phyloP scores from a whole-genome alignment of 805 yeast genomes.

The Ogataea methanolica region DNA sequence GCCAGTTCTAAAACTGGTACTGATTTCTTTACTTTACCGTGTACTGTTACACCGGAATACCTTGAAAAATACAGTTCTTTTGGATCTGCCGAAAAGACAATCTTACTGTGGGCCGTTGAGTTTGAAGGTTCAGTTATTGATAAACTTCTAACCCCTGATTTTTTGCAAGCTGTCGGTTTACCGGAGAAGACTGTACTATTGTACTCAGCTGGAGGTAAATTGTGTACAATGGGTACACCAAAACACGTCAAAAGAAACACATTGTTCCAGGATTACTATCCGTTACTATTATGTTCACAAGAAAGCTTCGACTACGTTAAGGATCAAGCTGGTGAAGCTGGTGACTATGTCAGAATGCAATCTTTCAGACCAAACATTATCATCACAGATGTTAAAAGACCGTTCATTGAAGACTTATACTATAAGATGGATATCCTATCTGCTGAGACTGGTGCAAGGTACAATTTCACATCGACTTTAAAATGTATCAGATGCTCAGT shows the following conservation, averaged over 20 bases:
- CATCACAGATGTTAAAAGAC: conserved; percentile 14
- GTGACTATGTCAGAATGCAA: conserved; percentile 11
- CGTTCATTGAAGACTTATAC: conserved; percentile 28
- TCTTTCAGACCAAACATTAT: conserved; percentile 28
- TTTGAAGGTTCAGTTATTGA: conserved; percentile 21
- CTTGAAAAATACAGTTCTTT: conserved; percentile 11
- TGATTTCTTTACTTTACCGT: conserved; percentile 15
- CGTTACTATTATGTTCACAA: conserved; percentile 22
- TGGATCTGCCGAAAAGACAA: conserved; percentile 2
- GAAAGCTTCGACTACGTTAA: conserved; percentile 16
- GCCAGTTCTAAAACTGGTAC: not conserved
- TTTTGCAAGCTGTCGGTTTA: conserved; percentile 14
- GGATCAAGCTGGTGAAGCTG: conserved; percentile 9
- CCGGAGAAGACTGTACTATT: conserved; percentile 18
- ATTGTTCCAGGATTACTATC: conserved; percentile 29
- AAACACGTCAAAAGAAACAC: conserved; percentile 16
- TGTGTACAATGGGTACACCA: conserved; percentile 23
- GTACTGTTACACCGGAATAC: conserved; percentile 14
- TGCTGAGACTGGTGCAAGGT: conserved; percentile 1
- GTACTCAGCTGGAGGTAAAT: conserved; percentile 24
- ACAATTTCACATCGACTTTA: conserved; percentile 18
- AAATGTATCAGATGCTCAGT: conserved; percentile 28
- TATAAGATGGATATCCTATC: conserved; percentile 18
- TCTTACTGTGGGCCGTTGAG: conserved; percentile 18
- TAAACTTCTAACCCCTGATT: conserved; percentile 15